Base-by-base conservation (phyloP, 805 yeast genomes). In the Myxozyma sirexii region DNA sequence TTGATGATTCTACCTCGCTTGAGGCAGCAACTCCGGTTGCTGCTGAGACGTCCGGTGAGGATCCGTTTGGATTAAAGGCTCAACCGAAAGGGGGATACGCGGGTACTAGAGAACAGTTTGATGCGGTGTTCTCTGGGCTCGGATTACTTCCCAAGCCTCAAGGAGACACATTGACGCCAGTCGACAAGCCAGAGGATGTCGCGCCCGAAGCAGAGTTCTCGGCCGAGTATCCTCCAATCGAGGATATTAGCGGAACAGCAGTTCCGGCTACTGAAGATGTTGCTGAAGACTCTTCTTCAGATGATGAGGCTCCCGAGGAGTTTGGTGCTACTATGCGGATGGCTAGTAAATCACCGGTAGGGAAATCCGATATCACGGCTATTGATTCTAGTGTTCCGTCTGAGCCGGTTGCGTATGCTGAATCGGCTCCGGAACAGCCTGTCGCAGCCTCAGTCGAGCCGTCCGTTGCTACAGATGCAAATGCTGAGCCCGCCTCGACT, bases 251-350 rank as follows among this genome's bases (percentile, higher is more conserved):
- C 19, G 46, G 3, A 61, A 13, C 44, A 60, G 48, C 70, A 15
- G 64, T 60, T 3, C 72, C 67, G n/a, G 70, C 61, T 5, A 63
- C 67, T 10, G 69, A 19, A 17, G 60, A 33, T 12, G 31, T 27
- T 15, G 49, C 58, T 17, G 69, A 65, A 5, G 70, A 67, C 10
- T 54, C 65, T 44, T 66, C 71, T 26, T 69, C 68, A 17, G 74
- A 70, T 27, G 69, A 68, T 5, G 74, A 69, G 23, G 72, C 63
- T 4, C 66, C 67, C 7, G 69, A 68, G 52, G 63, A 64, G 31
- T 55, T 64, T 31, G 57, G 50, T 8, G 23, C 50, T 37, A 19
- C 57, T 29, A 39, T 27, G 55, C 53, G 53, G 12, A 23, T 48
- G 33, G 53, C 53, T n/a, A 48, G 53, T 24, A 48, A 24, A 33